These are phyloP conservation scores for Plasmopara viticola DNA, from an alignment of 352 stramenopile species.

Conservation along the genomic window DNA sequence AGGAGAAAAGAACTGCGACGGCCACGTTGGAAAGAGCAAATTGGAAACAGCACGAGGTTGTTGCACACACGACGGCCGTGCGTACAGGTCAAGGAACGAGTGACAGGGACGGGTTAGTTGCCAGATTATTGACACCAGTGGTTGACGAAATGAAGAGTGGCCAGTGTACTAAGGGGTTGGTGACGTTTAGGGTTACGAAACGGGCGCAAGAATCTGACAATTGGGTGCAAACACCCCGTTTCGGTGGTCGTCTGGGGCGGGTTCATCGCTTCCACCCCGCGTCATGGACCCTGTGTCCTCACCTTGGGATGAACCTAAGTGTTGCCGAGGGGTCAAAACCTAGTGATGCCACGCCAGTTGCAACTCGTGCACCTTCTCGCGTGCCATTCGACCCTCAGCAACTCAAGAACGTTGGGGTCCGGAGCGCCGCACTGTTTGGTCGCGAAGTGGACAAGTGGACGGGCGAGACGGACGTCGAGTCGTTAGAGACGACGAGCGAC, in stretches of 20 bases:
- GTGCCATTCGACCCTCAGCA: constrained; percentile 53
- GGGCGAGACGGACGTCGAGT: constrained; percentile 44
- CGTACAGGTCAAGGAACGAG: constrained; percentile 33
- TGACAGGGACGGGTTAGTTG: constrained; percentile 62
- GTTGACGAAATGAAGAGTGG: background rate
- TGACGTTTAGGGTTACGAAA: constrained; percentile 34
- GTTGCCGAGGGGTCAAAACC: constrained; percentile 15
- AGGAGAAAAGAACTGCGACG: constrained; percentile 25
- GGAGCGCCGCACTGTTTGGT: constrained; percentile 55
- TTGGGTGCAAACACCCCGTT: constrained; percentile 7
- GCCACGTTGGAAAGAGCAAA: constrained; percentile 2
- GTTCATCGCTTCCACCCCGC: constrained; percentile 24
- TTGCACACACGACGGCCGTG: constrained; percentile 12
- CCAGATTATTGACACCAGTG: constrained; percentile 49
- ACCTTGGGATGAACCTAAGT: constrained; percentile 26
- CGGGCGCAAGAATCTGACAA: no score
- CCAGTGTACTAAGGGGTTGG: constrained; percentile 18
- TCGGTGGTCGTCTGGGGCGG: constrained; percentile 32
- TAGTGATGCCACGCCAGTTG: constrained; percentile 2
- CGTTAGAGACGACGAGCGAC: constrained; percentile 30
- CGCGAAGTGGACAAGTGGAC: constrained; percentile 64
- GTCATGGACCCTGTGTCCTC: constrained; percentile 19
- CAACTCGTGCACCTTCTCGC: constrained; percentile 3
- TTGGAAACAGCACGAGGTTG: constrained; percentile 11
- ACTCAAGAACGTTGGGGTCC: constrained; percentile 54